phyloP scores from a whole-genome alignment of 2,329 filamentous ascomycete species.

The Fusarium annulatum region DNA sequence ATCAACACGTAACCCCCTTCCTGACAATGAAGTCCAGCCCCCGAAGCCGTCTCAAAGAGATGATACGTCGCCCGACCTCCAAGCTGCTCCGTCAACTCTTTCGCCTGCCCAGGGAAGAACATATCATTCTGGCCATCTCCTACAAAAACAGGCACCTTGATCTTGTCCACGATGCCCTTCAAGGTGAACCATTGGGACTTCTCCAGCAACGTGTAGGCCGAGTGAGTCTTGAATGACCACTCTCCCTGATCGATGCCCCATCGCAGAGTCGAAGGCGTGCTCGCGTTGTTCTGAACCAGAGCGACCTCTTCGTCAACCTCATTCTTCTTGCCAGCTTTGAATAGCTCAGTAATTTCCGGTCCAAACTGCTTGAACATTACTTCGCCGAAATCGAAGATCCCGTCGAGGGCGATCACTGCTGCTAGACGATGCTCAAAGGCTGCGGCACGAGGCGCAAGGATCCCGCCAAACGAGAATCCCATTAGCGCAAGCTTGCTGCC shows the following conservation, averaged over 20 bases:
- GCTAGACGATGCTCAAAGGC: conserved; percentile 56
- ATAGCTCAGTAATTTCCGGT: background rate
- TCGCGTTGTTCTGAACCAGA: background rate
- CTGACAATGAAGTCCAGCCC: conserved; percentile 11
- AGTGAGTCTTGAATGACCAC: conserved; percentile 19
- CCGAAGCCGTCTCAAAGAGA: background rate
- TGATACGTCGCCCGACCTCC: conserved; percentile 2
- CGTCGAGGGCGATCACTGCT: conserved; percentile 42
- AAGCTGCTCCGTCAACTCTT: background rate
- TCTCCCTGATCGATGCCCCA: conserved; percentile 14
- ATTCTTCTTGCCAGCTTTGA: background rate
- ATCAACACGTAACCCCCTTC: conserved; percentile 8
- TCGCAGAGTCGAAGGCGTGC: background rate
- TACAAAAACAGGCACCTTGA: conserved; percentile 39
- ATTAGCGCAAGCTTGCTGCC: conserved; percentile 49
- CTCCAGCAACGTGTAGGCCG: background rate
- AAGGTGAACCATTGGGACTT: conserved; percentile 25
- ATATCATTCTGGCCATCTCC: conserved; percentile 22
- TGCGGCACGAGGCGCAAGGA: conserved; percentile 54
- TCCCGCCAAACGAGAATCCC: conserved; percentile 57
- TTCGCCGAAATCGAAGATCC: conserved; percentile 7
- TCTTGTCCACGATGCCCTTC: conserved; percentile 20
- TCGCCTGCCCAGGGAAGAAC: conserved; percentile 14
- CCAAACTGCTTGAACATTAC: background rate
- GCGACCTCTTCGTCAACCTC: background rate